Evolutionary conservation across 306 rosid species (phyloP).

Genomic region (Styphnolobium japonicum): DNA sequence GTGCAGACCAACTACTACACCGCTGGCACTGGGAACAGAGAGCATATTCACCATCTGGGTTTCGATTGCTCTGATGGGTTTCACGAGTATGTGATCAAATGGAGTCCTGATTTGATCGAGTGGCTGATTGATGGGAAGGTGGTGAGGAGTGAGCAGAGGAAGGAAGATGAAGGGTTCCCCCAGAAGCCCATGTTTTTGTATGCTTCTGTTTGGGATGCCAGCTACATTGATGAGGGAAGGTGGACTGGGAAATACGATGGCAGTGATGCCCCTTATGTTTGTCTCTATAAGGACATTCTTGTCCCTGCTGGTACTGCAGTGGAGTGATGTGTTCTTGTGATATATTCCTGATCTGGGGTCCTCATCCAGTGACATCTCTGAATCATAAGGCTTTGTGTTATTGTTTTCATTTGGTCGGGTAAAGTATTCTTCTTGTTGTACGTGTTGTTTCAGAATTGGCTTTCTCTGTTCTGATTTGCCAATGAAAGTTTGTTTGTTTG

Average conservation of each 20-base stretch:
- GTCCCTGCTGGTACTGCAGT: conserved; percentile 38
- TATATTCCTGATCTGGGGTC: neutral
- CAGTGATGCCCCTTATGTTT: conserved; percentile 56
- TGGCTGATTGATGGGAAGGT: conserved; percentile 60
- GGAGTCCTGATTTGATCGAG: conserved; percentile 45
- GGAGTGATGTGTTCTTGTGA: conserved; percentile 3
- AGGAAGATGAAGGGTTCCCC: conserved; percentile 42
- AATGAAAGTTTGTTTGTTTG: neutral
- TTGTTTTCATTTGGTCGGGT: neutral
- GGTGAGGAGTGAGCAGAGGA: conserved; percentile 47
- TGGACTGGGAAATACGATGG: conserved; percentile 60
- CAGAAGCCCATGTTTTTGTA: conserved; percentile 55
- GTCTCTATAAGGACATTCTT: conserved; percentile 56
- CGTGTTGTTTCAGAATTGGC: neutral
- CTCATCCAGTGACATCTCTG: neutral
- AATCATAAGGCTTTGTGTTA: neutral
- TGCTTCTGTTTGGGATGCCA: conserved; percentile 67
- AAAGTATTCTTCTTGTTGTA: neutral
- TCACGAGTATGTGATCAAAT: conserved; percentile 48
- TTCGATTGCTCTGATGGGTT: conserved; percentile 56
- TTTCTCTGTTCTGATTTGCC: neutral
- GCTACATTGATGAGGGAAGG: conserved; percentile 45
- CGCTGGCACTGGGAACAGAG: conserved; percentile 41
- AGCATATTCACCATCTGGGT: conserved; percentile 42
- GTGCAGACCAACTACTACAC: conserved; percentile 50